Conservation (phyloP, 2,329 filamentous ascomycete species). For the Pyrenophora tritici-repentis region DNA sequence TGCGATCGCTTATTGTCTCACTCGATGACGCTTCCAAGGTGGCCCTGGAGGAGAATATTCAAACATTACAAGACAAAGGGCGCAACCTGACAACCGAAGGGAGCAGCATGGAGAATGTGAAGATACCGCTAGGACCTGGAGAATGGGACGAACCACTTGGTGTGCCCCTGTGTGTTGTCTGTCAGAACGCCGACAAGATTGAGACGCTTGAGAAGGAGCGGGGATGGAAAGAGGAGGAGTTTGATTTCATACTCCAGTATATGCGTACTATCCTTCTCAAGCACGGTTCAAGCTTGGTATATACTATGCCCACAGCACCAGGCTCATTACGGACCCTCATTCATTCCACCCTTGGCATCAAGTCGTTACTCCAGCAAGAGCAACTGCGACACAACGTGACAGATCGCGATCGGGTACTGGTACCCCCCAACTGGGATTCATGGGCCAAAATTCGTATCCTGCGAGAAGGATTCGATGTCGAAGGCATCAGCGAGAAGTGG, state of each 20-base stretch:
- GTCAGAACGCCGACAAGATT: slow-evolving; percentile 92
- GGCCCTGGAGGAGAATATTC: slow-evolving; percentile 85
- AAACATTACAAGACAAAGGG: slow-evolving; percentile 69
- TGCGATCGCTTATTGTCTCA: slow-evolving; percentile 75
- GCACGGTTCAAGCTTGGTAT: slow-evolving; percentile 63
- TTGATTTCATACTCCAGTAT: slow-evolving; percentile 94
- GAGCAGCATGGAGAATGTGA: slow-evolving; percentile 45
- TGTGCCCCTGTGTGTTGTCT: slow-evolving; percentile 89
- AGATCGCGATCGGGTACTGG: slow-evolving; percentile 89
- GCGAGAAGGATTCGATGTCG: slow-evolving; percentile 89
- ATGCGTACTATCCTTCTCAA: slow-evolving; percentile 87
- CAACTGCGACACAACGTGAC: slow-evolving; percentile 73
- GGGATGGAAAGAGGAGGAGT: slow-evolving; percentile 94
- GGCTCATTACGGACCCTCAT: slow-evolving; percentile 80
- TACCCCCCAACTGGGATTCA: slow-evolving; percentile 97
- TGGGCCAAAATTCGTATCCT: slow-evolving; percentile 96
- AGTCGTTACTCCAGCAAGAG: slow-evolving; percentile 68
- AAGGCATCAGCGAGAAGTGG: slow-evolving; percentile 84
- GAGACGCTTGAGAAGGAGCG: slow-evolving; percentile 87
- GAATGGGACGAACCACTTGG: slow-evolving; percentile 93
- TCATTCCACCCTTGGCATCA: slow-evolving; percentile 84
- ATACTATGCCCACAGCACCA: slow-evolving; percentile 57
- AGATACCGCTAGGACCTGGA: slow-evolving; percentile 79
- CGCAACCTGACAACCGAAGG: slow-evolving; percentile 34
- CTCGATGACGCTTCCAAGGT: slow-evolving; percentile 77